A percentile compares a stretch with the other conserved stretches of the same genome.
These are phyloP conservation scores for Pseudogymnoascus destructans DNA, from an alignment of 2,329 filamentous ascomycete species.

Conservation along the genomic window DNA sequence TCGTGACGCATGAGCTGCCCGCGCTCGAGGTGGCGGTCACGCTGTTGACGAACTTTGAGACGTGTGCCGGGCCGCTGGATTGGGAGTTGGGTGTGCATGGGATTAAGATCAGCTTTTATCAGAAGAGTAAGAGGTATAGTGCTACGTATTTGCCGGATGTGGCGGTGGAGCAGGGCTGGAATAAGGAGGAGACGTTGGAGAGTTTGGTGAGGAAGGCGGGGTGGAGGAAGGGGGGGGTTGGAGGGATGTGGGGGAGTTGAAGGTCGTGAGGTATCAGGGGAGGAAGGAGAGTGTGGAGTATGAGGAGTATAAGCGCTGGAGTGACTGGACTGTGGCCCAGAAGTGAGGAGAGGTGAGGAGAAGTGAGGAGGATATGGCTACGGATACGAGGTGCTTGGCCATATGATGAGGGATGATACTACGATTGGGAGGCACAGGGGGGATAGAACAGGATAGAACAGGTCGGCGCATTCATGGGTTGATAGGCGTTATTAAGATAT, in stretches of 20 bases:
- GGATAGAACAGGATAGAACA: background rate
- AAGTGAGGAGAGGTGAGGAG: too few relatives aligned
- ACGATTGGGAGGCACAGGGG: background rate
- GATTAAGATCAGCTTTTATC: constrained; percentile 71
- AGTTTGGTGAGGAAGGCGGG: constrained; percentile 92
- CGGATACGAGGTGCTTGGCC: background rate
- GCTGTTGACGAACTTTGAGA: constrained; percentile 74
- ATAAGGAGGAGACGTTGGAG: constrained; percentile 77
- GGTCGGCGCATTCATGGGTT: background rate
- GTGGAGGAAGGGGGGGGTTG: constrained; percentile 57
- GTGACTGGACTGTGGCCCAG: constrained; percentile 45
- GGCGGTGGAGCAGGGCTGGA: constrained; percentile 85
- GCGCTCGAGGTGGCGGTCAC: constrained; percentile 57
- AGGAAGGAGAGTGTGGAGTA: constrained; percentile 61
- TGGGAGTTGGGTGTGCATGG: constrained; percentile 84
- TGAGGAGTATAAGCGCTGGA: constrained; percentile 66
- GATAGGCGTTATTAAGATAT: background rate
- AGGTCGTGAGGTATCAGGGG: constrained; percentile 76
- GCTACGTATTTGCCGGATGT: constrained; percentile 91
- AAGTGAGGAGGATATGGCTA: background rate
- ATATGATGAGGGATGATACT: background rate
- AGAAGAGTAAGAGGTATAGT: constrained; percentile 60
- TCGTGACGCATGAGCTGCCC: constrained; percentile 41
- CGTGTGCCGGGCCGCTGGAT: constrained; percentile 58
- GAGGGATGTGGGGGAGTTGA: constrained; percentile 61